phyloP scores from a whole-genome alignment of 2,329 filamentous ascomycete species.

The Penicillium sp. region DNA sequence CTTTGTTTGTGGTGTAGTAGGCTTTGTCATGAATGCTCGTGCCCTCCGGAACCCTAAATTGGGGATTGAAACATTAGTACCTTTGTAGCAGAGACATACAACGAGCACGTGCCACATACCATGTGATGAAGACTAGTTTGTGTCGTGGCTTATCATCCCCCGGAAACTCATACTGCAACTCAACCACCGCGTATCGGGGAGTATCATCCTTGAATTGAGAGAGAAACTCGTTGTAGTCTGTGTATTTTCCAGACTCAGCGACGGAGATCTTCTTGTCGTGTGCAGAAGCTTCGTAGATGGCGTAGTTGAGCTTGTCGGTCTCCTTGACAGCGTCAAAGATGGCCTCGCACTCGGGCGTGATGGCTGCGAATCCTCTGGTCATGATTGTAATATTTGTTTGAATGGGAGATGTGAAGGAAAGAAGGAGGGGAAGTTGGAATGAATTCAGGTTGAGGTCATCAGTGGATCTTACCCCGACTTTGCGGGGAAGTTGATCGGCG shows the following conservation, averaged over 20 bases:
- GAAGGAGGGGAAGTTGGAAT: background rate
- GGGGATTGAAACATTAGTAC: slow-evolving; percentile 1
- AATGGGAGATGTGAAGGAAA: background rate
- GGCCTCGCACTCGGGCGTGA: slow-evolving; percentile 18
- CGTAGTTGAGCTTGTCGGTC: slow-evolving; percentile 17
- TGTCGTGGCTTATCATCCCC: slow-evolving; percentile 13
- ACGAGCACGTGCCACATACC: slow-evolving; percentile 9
- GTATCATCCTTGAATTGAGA: slow-evolving; percentile 15
- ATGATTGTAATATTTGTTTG: slow-evolving; percentile 7
- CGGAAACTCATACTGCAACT: slow-evolving; percentile 17
- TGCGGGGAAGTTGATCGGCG: slow-evolving; percentile 5
- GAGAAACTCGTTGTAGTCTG: slow-evolving; percentile 15
- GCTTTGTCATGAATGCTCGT: slow-evolving; percentile 17
- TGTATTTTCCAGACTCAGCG: slow-evolving; percentile 16
- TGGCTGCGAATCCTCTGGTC: slow-evolving; percentile 20
- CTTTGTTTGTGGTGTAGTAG: slow-evolving; percentile 21
- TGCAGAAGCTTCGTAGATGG: slow-evolving; percentile 19
- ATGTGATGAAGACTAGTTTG: slow-evolving; percentile 22
- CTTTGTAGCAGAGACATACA: background rate
- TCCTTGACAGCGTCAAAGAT: slow-evolving; percentile 21
- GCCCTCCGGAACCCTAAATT: slow-evolving; percentile 16
- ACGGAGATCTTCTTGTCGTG: slow-evolving; percentile 22
- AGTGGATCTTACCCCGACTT: slow-evolving; percentile 4
- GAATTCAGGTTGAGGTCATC: background rate
- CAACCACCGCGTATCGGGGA: slow-evolving; percentile 17